A percentile compares a stretch with the other conserved stretches of the same genome.
These are phyloP conservation scores for Phytophthora syringae DNA, from an alignment of 352 stramenopile species.

Conservation along the genomic window DNA sequence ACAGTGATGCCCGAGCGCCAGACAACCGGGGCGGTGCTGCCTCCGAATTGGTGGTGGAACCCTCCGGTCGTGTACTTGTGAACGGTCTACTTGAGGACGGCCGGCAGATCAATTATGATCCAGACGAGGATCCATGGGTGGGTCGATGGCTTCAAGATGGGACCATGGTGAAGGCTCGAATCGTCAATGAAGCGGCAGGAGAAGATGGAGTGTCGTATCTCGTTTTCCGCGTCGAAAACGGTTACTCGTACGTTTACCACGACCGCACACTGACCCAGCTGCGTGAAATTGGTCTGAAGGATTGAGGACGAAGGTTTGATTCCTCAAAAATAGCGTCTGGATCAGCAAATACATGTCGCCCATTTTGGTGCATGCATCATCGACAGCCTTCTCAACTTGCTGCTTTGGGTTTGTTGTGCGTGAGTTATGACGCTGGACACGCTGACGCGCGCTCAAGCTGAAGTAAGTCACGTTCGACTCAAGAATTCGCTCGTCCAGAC, in stretches of 20 bases:
- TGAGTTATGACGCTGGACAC: slow-evolving; percentile 70
- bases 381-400: background rate
- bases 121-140: slow-evolving; percentile 48
- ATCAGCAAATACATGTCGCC: slow-evolving; percentile 13
- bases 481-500: slow-evolving; percentile 63
- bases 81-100: slow-evolving; percentile 65
- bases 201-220: slow-evolving; percentile 48
- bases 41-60: slow-evolving; percentile 77
- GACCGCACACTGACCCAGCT: slow-evolving; percentile 39
- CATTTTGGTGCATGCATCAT: slow-evolving; percentile 11
- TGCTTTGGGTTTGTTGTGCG: background rate
- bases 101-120: slow-evolving; percentile 48
- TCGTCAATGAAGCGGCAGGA: slow-evolving; percentile 31
- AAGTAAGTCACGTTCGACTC: slow-evolving; percentile 58
- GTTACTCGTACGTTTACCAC: slow-evolving; percentile 67
- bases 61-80: slow-evolving; percentile 52
- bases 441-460: slow-evolving; percentile 60
- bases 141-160: slow-evolving; percentile 58
- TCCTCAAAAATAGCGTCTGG: slow-evolving; percentile 29
- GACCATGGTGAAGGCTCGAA: slow-evolving; percentile 69
- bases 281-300: slow-evolving; percentile 37
- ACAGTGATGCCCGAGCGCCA: slow-evolving; percentile 71
- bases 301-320: slow-evolving; percentile 14
- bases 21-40: slow-evolving; percentile 87
- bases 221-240: slow-evolving; percentile 66